Base-by-base conservation (phyloP, 345 rosid species). In the Camelina laxa region DNA sequence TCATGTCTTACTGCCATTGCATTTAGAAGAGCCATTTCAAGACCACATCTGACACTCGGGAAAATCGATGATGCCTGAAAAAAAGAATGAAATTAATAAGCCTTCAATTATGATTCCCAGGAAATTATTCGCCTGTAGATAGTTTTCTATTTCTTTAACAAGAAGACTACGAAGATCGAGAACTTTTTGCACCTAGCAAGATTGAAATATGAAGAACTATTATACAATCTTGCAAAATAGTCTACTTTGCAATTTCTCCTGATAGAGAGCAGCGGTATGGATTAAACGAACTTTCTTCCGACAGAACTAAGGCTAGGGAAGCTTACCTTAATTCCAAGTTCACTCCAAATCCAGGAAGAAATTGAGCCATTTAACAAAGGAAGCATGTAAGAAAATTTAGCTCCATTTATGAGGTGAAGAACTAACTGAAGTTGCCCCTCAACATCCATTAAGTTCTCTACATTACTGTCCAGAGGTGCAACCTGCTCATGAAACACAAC, bases 1-100 rank as follows among this genome's bases (percentile, higher is more conserved):
- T 84, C 83, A 80, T 83, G 80, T 55, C 83, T 86, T 75, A 54
- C 86, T 42, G 94, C 91, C 44, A 89, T 45, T 33, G 89, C 97
- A 79, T 78, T 87, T 61, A 94, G 87, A 51, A 94, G 80, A 67
- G 97, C 97, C 98, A 91, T 89, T 87, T 94, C 98, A 70, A 94
- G 69, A 79, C 98, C 98, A 76, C 93, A 94, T 83, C 93, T 82
- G 69, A 94, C 96, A 85, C 96, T 94, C 7, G 96, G 93, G 74
- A 87, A 88, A 81, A 94, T 79, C 30, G 95, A 85, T 80, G 75
- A 72, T 79, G 83, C 93, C 97, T 94, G 82, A 61, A 22, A 73
- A n/a, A 78, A 39, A 70, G 39, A 65, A 65, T 11, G 11, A 16
- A 30, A 39, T 48, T 38, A 67, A 77, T 30, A 39, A 58, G 35